Base-by-base conservation (phyloP, 768 basidiomycete species). In the Suillus subalutaceus region DNA sequence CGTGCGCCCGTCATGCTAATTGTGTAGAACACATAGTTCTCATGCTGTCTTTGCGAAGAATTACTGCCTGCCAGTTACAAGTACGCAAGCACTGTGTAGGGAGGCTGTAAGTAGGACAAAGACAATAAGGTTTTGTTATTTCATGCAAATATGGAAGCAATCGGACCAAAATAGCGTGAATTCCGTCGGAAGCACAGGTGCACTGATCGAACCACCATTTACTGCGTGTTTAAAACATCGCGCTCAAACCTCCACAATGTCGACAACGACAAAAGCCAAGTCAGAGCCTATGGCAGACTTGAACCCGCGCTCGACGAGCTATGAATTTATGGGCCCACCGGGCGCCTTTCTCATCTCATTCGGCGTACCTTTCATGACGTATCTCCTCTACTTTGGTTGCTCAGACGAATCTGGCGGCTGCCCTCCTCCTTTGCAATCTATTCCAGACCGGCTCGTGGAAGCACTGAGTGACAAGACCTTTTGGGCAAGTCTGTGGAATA, bases 401-500 rank as follows among this genome's bases (percentile, higher is more conserved):
- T 91, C 90, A 67, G 91, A 94, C 72, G 69, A 81, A 3, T 79
- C 86, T 15, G 90, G 87, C 52, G 90, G 86, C 18, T 93, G 91
- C 76, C 90, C 87, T 16, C 91, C 90, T 13, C 73, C 83, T 26
- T 67, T 81, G 16, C 71, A 73, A 26, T 68, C 75, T 35, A 68
- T 88, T 66, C 77, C 81, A 38, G 77, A 82, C 52, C 79, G 76
- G 68, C 75, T 90, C 62, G 68, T 83, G 38, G 72, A 80, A 20
- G 78, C 88, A 0, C 67, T 93, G 9, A 80, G 84, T 7, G 77
- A 79, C 70, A 68, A 73, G 6, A 73, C 79, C 20, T 95, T 87
- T 86, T 96, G 92, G 90, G 83, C 80, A 55, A 77, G 81, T 23
- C 84, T 97, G 2, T 97, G 93, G 90, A 96, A 98, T 72, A 85